Conservation (phyloP, 495 filamentous ascomycete genomes). For the Penicillium goetzii region DNA sequence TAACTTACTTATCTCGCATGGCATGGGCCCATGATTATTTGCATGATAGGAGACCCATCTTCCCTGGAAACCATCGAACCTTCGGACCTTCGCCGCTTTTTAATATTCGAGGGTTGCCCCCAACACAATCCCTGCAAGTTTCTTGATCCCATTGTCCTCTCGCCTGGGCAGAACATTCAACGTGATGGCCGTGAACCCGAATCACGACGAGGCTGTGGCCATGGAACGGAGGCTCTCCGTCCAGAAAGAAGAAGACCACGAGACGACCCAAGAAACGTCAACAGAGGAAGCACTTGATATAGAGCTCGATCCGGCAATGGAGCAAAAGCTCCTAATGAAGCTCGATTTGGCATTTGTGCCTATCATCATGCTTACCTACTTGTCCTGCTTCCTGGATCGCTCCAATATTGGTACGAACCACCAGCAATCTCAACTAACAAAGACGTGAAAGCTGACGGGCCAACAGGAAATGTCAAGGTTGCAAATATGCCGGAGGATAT, state of each 20-base stretch:
- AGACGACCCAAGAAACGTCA: conserved; percentile 14
- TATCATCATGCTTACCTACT: conserved; percentile 52
- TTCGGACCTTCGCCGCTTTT: not conserved
- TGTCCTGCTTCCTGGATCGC: conserved; percentile 51
- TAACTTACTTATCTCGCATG: conserved; percentile 14
- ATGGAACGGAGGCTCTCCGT: conserved; percentile 24
- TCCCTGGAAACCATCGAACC: not conserved
- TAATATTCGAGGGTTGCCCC: not conserved
- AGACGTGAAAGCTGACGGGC: not conserved
- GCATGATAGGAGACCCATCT: not conserved
- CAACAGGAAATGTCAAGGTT: conserved; percentile 50
- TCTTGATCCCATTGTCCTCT: not conserved
- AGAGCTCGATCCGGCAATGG: conserved; percentile 37
- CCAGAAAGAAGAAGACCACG: conserved; percentile 19
- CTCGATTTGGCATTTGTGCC: conserved; percentile 50
- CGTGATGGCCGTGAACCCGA: not conserved
- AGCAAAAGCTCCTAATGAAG: conserved; percentile 45
- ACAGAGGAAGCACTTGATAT: conserved; percentile 30
- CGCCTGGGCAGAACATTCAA: not conserved
- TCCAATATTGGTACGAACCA: conserved; percentile 46
- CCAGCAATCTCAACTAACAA: not conserved
- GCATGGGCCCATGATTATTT: not conserved
- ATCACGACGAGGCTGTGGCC: conserved; percentile 4
- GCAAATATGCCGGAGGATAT: conserved; percentile 52
- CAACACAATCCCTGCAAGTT: not conserved